Conservation (phyloP, 2,329 filamentous ascomycete genomes). For the Fusarium sp. region DNA sequence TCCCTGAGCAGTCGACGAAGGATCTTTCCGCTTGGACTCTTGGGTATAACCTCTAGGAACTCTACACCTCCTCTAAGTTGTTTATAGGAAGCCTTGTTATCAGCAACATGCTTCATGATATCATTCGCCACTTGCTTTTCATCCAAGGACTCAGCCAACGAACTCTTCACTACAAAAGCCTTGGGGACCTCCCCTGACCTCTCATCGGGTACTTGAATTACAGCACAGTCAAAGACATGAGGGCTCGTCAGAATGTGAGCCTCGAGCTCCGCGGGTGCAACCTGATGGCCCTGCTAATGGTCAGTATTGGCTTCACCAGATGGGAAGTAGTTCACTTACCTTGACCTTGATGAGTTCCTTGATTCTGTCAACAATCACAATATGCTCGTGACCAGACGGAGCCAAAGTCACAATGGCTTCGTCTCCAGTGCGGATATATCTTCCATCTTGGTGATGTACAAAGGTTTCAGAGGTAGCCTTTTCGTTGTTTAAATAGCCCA, state of each 20-base stretch:
- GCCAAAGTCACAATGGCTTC: conserved; percentile 76
- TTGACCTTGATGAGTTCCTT: conserved; percentile 82
- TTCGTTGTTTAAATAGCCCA: conserved; percentile 89
- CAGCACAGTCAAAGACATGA: conserved; percentile 76
- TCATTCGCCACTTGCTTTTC: conserved; percentile 58
- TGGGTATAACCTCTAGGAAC: conserved; percentile 66
- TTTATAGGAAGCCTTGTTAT: conserved; percentile 69
- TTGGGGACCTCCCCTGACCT: conserved; percentile 70
- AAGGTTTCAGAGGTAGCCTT: conserved; percentile 86
- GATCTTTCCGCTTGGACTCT: conserved; percentile 69
- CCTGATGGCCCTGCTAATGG: conserved; percentile 70
- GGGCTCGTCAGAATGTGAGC: conserved; percentile 77
- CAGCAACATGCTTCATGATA: conserved; percentile 68
- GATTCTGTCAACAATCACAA: conserved; percentile 83
- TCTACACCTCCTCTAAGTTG: conserved; percentile 60
- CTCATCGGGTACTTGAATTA: conserved; percentile 73
- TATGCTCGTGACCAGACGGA: conserved; percentile 76
- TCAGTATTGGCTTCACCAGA: rapidly evolving
- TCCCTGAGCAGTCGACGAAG: conserved; percentile 9
- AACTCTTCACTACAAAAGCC: conserved; percentile 65
- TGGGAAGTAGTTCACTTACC: conserved; percentile 50
- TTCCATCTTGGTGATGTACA: conserved; percentile 68
- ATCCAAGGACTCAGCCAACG: conserved; percentile 56
- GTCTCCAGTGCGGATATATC: conserved; percentile 87
- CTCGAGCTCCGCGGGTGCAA: conserved; percentile 82